Evolutionary conservation across 257 asterid genomes (phyloP).

Genomic region (Craterostigma plantagineum): DNA sequence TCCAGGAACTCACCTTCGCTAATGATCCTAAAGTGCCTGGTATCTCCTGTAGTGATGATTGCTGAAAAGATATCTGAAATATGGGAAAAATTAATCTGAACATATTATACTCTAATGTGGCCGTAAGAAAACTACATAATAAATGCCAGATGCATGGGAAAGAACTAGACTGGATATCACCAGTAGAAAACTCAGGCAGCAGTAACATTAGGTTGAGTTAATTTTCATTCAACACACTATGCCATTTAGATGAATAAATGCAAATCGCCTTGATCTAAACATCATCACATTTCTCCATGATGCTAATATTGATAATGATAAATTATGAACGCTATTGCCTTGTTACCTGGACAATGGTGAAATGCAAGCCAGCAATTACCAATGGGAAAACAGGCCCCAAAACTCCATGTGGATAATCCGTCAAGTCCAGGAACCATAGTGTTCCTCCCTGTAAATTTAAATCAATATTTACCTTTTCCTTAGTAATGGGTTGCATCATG

Average conservation of each 20-base stretch:
- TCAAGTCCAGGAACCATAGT: conserved; percentile 82
- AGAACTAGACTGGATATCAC: no score
- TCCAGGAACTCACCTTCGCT: conserved; percentile 41
- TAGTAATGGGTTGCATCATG: not conserved
- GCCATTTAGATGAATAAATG: no score
- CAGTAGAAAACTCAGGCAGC: no score
- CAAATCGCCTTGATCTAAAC: no score
- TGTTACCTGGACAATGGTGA: conserved; percentile 39
- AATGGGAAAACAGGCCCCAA: conserved; percentile 73
- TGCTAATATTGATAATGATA: no score
- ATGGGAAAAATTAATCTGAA: no score
- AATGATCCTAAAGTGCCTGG: conserved; percentile 32
- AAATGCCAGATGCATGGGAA: not conserved
- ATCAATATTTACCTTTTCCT: conserved; percentile 8
- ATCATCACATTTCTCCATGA: no score
- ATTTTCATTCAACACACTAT: no score
- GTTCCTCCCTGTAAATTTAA: conserved; percentile 56
- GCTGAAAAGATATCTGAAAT: conserved; percentile 43
- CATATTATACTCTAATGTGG: not conserved
- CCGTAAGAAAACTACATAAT: not conserved
- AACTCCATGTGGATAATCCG: conserved; percentile 53
- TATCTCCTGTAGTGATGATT: conserved; percentile 23
- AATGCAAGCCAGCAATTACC: conserved; percentile 58
- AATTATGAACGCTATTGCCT: no score
- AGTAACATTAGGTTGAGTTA: no score